phyloP scores from a whole-genome alignment of 2,329 filamentous ascomycete species.

The Trichoderma brevicompactum region DNA sequence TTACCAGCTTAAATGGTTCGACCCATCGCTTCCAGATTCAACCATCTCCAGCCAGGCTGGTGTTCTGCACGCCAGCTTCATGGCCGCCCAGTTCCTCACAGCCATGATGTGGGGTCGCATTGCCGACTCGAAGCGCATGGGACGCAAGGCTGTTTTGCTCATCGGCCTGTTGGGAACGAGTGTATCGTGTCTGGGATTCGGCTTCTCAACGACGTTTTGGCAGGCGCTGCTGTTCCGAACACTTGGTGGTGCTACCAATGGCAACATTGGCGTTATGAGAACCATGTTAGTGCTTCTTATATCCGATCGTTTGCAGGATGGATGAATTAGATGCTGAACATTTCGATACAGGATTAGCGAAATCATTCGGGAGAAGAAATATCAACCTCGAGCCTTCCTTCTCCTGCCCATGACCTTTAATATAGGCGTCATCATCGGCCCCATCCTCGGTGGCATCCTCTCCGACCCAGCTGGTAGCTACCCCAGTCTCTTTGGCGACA shows the following conservation, averaged over 20 bases:
- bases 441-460: conserved; percentile 69
- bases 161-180: conserved; percentile 72
- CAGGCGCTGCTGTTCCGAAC: conserved; percentile 75
- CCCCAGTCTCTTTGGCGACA: conserved; percentile 54
- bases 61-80: conserved; percentile 77
- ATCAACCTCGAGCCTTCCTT: conserved; percentile 73
- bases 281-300: conserved; percentile 61
- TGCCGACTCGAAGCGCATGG: conserved; percentile 64
- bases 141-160: conserved; percentile 77
- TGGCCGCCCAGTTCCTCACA: conserved; percentile 79
- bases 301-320: neutral
- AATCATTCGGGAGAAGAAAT: conserved; percentile 66
- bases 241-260: conserved; percentile 71
- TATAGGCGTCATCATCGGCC: conserved; percentile 73
- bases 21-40: conserved; percentile 57
- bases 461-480: conserved; percentile 67
- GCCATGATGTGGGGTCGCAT: conserved; percentile 81
- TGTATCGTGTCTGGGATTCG: conserved; percentile 58
- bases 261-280: conserved; percentile 73
- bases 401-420: conserved; percentile 77
- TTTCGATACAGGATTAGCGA: conserved; percentile 58
- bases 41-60: conserved; percentile 78
- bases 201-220: conserved; percentile 66
- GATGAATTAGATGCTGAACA: neutral
- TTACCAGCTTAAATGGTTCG: conserved; percentile 84